Base-by-base conservation (phyloP, 129 eudicot genomes). In the Heracleum sosnowskyi region DNA sequence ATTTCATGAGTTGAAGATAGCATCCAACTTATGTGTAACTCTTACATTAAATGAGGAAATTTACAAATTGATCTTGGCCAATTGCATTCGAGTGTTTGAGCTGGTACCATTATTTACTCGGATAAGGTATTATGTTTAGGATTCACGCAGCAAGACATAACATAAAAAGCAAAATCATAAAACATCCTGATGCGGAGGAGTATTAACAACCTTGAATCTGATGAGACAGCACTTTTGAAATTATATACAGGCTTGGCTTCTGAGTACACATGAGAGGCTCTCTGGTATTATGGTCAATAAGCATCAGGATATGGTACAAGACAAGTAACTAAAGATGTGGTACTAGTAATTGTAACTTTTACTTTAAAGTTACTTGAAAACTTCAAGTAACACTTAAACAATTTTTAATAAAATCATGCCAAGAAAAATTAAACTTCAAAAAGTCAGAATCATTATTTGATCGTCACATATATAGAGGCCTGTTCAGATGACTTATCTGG, bases 191-290 rank as follows among this genome's bases (percentile, higher is more conserved):
- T 29, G 12, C 0, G 28, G 68, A 76, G 39, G 57, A 31, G 45
- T 6, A 47, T 66, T 44, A 76, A 82, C 36, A 57, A 84, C 93
- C 90, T 86, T 46, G 79, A 80, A 28, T 82, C 71, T 63, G 90
- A 84, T 26, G 87, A 84, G 7, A 86, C 93, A 6, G 88, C 84
- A 44, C 86, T 88, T 77, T 89, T 89, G 81, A 89, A 89, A 76
- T 86, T 86, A 79, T 84, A 83, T 13, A 89, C 93, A 6, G 90
- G 88, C 68, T 83, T 89, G 73, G 93, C 90, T 82, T 89, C 93
- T 22, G 93, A 89, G 81, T 89, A 89, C 20, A 89, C 93, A 68
- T 89, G 93, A 76, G 87, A 84, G 40, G 93, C 90, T 76, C 93
- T 84, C 93, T 89, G 93, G 20, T 55, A 77, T 46, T 9, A n/a